Percentiles rank a stretch among this genome's conserved stretches.
These are phyloP conservation scores for Colletotrichum camelliae DNA, from an alignment of 2,329 filamentous ascomycete species.

Conservation along the genomic window DNA sequence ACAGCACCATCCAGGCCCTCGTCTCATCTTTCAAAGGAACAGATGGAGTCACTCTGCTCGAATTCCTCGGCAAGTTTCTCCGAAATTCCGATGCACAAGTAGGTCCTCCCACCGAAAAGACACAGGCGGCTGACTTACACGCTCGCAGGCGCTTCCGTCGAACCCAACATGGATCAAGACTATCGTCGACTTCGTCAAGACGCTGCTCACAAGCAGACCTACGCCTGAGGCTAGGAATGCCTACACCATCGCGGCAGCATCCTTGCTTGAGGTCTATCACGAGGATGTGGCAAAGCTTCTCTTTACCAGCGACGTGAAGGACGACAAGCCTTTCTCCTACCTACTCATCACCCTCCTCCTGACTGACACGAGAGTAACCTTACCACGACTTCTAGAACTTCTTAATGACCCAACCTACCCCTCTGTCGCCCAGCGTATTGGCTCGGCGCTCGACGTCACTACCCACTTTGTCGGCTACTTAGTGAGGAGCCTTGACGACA, in stretches of 20 bases:
- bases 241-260: constrained; percentile 63
- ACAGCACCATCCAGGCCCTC: constrained; percentile 51
- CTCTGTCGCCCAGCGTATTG: constrained; percentile 56
- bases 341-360: constrained; percentile 69
- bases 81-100: constrained; percentile 54
- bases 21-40: constrained; percentile 62
- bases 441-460: constrained; percentile 67
- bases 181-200: constrained; percentile 53
- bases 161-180: constrained; percentile 59
- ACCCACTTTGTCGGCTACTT: constrained; percentile 66
- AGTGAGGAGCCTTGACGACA: constrained; percentile 58
- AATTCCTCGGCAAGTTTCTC: constrained; percentile 60
- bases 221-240: constrained; percentile 60
- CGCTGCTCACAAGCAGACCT: constrained; percentile 60
- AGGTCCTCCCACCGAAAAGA: constrained; percentile 26
- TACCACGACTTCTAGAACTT: constrained; percentile 63
- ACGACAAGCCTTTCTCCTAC: constrained; percentile 63
- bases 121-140: constrained; percentile 20
- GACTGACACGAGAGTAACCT: constrained; percentile 68
- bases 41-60: constrained; percentile 64
- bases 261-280: constrained; percentile 62
- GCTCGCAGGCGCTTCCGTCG: constrained; percentile 49
- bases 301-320: constrained; percentile 51
- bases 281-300: constrained; percentile 49
- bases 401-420: constrained; percentile 62